Base-by-base conservation (phyloP, 257 asterid species). In the Forsythia viridissima region DNA sequence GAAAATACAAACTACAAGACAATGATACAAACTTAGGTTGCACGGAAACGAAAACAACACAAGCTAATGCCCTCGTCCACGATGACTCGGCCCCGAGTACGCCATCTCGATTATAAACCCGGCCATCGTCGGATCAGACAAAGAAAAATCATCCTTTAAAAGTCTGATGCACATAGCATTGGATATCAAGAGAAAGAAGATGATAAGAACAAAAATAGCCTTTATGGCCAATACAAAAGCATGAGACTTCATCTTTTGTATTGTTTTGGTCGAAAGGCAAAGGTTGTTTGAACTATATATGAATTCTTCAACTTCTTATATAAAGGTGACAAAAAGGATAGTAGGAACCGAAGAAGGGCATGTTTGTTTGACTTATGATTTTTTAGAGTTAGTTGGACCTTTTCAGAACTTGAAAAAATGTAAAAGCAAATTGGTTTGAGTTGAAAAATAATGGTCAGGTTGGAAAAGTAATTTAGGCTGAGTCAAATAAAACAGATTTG, bases 31-130 rank as follows among this genome's bases (percentile, higher is more conserved):
- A 44, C 8, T 55, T n/a, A 6, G 70, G 70, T 63, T 21, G 8
- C 39, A 63, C 39, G 6, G 67, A 21, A 59, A 59, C 12, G 36
- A 34, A 59, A 57, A 57, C 34, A 36, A 6, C 24, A 59, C 36
- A 36, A 16, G 69, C 40, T 80, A 84, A 74, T 85, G 89, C 44
- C 89, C 89, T 34, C 73, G 70, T 43, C 89, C 89, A 4, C 87
- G 79, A 63, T 12, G 85, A 37, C 85, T 85, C 15, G 89, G 89
- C 13, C 89, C 89, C 3, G 87, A 78, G 76, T 86, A 86, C 39
- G 85, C 87, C 70, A 72, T 78, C 37, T 72, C 74, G n/a, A 51
- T 43, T 20, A 77, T 30, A 61, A 82, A 74, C 37, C 46, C 78
- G 44, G 68, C 63, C 37, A 76, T 18, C 57, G 16, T 44, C 11